A percentile compares a stretch with the other conserved stretches of the same genome.
Conservation (phyloP, 1,139 yeast species). For the Blastobotrys apis region DNA sequence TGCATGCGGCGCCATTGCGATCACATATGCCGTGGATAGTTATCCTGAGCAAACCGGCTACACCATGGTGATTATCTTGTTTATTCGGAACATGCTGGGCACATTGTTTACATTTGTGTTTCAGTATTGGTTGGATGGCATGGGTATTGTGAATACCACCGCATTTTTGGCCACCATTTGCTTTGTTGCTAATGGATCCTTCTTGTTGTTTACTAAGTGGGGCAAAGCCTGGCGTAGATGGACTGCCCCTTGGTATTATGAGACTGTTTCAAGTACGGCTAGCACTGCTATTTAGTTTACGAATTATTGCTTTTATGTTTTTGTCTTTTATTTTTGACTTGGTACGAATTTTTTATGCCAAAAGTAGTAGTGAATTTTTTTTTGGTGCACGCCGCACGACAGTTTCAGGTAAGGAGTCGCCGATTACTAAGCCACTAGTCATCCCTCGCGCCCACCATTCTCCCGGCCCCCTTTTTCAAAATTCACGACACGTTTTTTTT, state of each 20-base stretch:
- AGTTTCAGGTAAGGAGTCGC: too few relatives aligned
- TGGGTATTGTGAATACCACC: conserved; percentile 15
- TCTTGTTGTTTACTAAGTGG: conserved; percentile 12
- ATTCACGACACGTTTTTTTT: background rate
- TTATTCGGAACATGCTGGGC: conserved; percentile 20
- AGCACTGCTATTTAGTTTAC: too few relatives aligned
- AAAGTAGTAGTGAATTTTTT: too few relatives aligned
- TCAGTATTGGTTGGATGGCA: conserved; percentile 18
- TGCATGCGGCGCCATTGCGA: conserved; percentile 46
- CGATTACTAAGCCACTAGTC: too few relatives aligned
- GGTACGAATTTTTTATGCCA: too few relatives aligned
- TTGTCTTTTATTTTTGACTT: too few relatives aligned
- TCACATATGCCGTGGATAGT: conserved; percentile 49
- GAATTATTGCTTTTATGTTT: too few relatives aligned
- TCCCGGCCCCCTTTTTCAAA: too few relatives aligned
- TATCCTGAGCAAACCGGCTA: conserved; percentile 48
- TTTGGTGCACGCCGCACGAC: too few relatives aligned
- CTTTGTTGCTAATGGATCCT: conserved; percentile 14
- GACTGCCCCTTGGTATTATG: conserved; percentile 16
- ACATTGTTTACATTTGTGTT: conserved; percentile 17
- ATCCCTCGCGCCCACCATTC: too few relatives aligned
- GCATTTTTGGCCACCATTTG: conserved; percentile 16
- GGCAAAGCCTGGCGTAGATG: conserved; percentile 14
- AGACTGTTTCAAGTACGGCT: conserved; percentile 7
- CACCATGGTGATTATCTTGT: conserved; percentile 41